Conservation (phyloP, 192 early-diverging fungal species). For the Backusella circina region DNA sequence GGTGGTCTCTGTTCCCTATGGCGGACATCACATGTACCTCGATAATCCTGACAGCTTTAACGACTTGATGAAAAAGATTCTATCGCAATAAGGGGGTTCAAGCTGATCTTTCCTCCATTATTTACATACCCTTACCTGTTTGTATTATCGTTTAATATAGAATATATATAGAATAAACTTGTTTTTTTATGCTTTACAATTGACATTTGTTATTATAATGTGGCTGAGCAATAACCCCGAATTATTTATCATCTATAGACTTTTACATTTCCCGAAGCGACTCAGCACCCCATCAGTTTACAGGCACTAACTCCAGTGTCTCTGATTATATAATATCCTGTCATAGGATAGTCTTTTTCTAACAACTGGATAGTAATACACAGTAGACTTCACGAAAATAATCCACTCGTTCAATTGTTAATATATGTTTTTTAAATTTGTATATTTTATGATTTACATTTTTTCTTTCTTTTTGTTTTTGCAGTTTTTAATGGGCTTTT, state of each 20-base stretch:
- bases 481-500: background rate
- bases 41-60: slow-evolving; percentile 82
- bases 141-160: background rate
- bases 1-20: slow-evolving; percentile 37
- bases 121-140: background rate
- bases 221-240: background rate
- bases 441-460: background rate
- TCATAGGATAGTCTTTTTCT: too few species aligned
- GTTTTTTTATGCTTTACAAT: background rate
- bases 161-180: background rate
- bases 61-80: slow-evolving; percentile 14
- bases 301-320: too few species aligned
- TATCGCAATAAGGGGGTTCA: background rate
- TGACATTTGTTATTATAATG: background rate
- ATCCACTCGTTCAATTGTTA: background rate
- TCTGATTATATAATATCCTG: too few species aligned
- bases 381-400: too few species aligned
- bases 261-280: too few species aligned
- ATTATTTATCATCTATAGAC: too few species aligned
- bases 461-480: background rate
- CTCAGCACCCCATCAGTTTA: too few species aligned
- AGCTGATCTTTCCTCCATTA: background rate
- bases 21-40: slow-evolving; percentile 83
- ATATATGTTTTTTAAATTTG: background rate
- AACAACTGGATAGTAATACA: too few species aligned